Evolutionary conservation across 2,329 filamentous ascomycete genomes (phyloP).

Genomic region (Verticillium albo-atrum): DNA sequence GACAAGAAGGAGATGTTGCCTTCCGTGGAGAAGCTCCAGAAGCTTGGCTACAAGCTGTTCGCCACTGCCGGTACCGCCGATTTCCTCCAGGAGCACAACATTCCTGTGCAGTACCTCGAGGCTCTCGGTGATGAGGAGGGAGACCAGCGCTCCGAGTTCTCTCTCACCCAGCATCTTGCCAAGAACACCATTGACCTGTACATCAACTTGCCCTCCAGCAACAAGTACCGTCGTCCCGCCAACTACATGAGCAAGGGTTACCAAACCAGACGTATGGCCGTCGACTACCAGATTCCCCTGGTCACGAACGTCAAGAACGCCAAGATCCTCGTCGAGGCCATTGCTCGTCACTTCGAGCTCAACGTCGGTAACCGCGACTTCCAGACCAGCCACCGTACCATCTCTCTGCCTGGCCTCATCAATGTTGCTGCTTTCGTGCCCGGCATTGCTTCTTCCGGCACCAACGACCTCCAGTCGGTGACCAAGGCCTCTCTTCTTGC

Average conservation of each 20-base stretch:
- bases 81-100: slow-evolving; percentile 88
- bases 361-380: slow-evolving; percentile 81
- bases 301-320: slow-evolving; percentile 99
- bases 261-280: slow-evolving; percentile 93
- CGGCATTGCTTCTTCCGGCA: slow-evolving; percentile 60
- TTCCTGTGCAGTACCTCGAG: slow-evolving; percentile 91
- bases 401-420: slow-evolving; percentile 69
- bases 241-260: slow-evolving; percentile 99
- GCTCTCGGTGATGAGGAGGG: slow-evolving; percentile 73
- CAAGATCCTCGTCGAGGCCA: slow-evolving; percentile 92
- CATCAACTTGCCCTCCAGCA: slow-evolving; percentile 98
- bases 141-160: slow-evolving; percentile 92
- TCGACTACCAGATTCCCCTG: slow-evolving; percentile 92
- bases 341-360: slow-evolving; percentile 83
- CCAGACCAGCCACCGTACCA: slow-evolving; percentile 80
- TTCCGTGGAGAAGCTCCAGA: slow-evolving; percentile 82
- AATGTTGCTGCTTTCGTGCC: slow-evolving; percentile 80
- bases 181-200: slow-evolving; percentile 98
- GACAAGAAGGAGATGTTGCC: slow-evolving; percentile 98
- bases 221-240: slow-evolving; percentile 91
- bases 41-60: slow-evolving; percentile 91
- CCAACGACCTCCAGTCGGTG: slow-evolving; percentile 63
- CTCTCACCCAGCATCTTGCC: slow-evolving; percentile 89
- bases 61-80: slow-evolving; percentile 95
- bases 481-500: slow-evolving; percentile 70